Evolutionary conservation across 257 asterid species (phyloP).

Genomic region (Apocynum venetum): DNA sequence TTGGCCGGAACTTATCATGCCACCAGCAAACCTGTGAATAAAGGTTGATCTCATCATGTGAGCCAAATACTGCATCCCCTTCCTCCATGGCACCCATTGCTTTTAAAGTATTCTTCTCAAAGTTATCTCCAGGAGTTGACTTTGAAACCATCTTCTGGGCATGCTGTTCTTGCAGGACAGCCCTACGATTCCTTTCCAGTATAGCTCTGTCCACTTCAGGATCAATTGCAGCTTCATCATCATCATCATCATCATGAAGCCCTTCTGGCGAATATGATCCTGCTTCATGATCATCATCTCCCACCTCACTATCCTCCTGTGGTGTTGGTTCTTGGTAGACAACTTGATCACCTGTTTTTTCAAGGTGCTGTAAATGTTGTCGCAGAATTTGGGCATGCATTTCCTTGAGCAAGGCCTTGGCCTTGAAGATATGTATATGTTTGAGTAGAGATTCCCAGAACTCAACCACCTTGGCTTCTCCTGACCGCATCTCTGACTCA

Average conservation of each 20-base stretch:
- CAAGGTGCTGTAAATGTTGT: constrained; percentile 53
- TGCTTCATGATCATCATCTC: constrained; percentile 34
- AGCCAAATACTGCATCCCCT: constrained; percentile 74
- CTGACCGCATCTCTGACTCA: constrained; percentile 78
- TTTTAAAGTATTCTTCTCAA: constrained; percentile 58
- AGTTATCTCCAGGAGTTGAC: constrained; percentile 49
- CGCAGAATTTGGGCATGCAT: constrained; percentile 70
- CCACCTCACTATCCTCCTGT: constrained; percentile 30
- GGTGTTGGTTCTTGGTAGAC: constrained; percentile 39
- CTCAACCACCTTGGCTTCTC: constrained; percentile 74
- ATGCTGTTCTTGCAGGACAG: constrained; percentile 57
- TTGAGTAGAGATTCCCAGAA: constrained; percentile 85
- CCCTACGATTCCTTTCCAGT: constrained; percentile 58
- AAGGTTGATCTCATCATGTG: constrained; percentile 58
- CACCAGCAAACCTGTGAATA: constrained; percentile 53
- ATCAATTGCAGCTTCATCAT: constrained; percentile 65
- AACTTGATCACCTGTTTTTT: constrained; percentile 12
- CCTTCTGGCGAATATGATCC: constrained; percentile 75
- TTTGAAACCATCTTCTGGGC: constrained; percentile 31
- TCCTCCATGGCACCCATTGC: constrained; percentile 78
- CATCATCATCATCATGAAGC: constrained; percentile 59
- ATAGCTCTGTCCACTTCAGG: constrained; percentile 71
- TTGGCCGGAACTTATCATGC: constrained; percentile 76
- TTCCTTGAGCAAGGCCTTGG: constrained; percentile 81
- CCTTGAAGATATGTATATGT: constrained; percentile 75